These are phyloP conservation scores for Nicotiana undulata DNA, from an alignment of 257 asterid genomes.

Conservation along the genomic window DNA sequence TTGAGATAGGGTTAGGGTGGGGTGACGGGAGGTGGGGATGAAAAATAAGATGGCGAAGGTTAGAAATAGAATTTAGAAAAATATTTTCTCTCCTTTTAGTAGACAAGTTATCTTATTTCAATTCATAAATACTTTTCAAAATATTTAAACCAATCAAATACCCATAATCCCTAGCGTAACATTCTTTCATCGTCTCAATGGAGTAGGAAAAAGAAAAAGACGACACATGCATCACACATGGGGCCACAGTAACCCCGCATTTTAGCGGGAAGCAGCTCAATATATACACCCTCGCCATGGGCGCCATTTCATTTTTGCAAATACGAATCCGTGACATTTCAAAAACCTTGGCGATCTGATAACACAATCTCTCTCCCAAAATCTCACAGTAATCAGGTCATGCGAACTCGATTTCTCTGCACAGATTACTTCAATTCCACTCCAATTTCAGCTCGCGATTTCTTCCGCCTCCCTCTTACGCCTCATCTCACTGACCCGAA, in stretches of 20 bases:
- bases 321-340: not conserved
- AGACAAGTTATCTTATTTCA: too few relatives aligned
- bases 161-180: not conserved
- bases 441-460: slow-evolving; percentile 32
- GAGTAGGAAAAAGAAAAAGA: not conserved
- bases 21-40: too few relatives aligned
- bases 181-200: not conserved
- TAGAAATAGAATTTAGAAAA: too few relatives aligned
- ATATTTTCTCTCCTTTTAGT: too few relatives aligned
- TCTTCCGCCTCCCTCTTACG: slow-evolving; percentile 45
- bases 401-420: slow-evolving; percentile 88
- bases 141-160: too few relatives aligned
- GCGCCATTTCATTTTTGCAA: not conserved
- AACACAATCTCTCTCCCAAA: not conserved
- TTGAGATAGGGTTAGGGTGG: too few relatives aligned
- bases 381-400: slow-evolving; percentile 16
- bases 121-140: too few relatives aligned
- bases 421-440: slow-evolving; percentile 28
- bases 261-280: not conserved
- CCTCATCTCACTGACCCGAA: slow-evolving; percentile 14
- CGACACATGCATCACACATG: too few relatives aligned
- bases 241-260: not conserved
- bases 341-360: not conserved
- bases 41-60: too few relatives aligned
- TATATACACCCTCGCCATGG: not conserved